Conservation (phyloP, 2,329 filamentous ascomycete genomes). For the Coniochaeta sp. region DNA sequence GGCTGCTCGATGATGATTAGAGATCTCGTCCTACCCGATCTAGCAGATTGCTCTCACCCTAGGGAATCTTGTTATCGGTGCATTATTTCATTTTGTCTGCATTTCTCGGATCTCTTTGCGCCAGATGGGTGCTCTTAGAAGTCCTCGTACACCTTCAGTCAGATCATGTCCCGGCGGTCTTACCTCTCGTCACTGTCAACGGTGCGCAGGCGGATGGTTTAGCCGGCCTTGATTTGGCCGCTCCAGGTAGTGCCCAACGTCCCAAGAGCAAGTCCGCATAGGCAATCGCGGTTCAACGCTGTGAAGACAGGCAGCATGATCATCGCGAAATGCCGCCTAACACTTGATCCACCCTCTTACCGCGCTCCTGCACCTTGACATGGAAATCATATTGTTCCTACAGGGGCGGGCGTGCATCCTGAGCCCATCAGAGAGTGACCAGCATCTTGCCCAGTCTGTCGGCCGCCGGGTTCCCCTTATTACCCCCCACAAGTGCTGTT, state of each 20-base stretch:
- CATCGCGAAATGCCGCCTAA: constrained; percentile 9
- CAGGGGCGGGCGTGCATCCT: background rate
- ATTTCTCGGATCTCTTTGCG: background rate
- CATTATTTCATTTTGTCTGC: background rate
- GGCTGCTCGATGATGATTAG: background rate
- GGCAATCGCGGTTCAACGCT: constrained; percentile 2
- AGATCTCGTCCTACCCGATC: constrained; percentile 11
- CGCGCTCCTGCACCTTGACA: constrained; percentile 5
- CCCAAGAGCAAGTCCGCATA: background rate
- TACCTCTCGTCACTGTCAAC: background rate
- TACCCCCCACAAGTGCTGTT: constrained; percentile 1
- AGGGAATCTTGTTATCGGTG: background rate
- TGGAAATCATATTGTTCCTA: background rate
- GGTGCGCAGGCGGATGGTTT: background rate
- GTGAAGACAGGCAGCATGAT: constrained; percentile 7
- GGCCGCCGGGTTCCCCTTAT: constrained; percentile 2
- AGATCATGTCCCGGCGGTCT: background rate
- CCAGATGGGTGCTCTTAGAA: background rate
- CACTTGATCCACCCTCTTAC: constrained; percentile 10
- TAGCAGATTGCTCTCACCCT: constrained; percentile 1
- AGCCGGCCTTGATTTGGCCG: background rate
- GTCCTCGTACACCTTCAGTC: background rate
- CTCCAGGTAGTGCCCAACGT: background rate
- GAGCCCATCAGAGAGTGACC: background rate
- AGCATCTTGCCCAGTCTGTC: background rate